A percentile compares a stretch with the other conserved stretches of the same genome.
Conservation (phyloP, 2,329 filamentous ascomycete species). For the Rachicladosporium sp. region DNA sequence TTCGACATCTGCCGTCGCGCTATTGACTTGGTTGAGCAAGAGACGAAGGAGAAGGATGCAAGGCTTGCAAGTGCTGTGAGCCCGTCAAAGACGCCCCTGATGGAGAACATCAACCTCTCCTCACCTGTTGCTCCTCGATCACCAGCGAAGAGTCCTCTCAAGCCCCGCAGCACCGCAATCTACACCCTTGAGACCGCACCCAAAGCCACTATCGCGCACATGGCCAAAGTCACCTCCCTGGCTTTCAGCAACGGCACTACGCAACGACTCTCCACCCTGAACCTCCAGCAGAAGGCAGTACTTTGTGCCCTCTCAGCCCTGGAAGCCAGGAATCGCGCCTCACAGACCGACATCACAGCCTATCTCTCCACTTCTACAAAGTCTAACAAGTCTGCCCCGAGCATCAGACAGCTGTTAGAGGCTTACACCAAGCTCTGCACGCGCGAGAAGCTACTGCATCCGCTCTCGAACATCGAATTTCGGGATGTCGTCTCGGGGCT, state of each 20-base stretch:
- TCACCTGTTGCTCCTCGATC: slow-evolving; percentile 36
- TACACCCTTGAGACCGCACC: slow-evolving; percentile 71
- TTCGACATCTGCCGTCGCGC: slow-evolving; percentile 88
- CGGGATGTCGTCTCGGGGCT: slow-evolving; percentile 81
- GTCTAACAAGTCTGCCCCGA: slow-evolving; percentile 47
- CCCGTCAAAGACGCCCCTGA: slow-evolving; percentile 63
- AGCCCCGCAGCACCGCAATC: slow-evolving; percentile 15
- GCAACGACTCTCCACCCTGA: slow-evolving; percentile 74
- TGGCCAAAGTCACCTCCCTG: slow-evolving; percentile 80
- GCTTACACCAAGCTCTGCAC: slow-evolving; percentile 75
- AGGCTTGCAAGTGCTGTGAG: slow-evolving; percentile 41
- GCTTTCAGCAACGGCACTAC: slow-evolving; percentile 81
- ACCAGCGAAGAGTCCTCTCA: slow-evolving; percentile 24
- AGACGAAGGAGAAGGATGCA: slow-evolving; percentile 64
- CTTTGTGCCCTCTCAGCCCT: slow-evolving; percentile 78
- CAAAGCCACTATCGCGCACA: slow-evolving; percentile 75
- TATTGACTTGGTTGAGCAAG: slow-evolving; percentile 76
- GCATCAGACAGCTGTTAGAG: slow-evolving; percentile 71
- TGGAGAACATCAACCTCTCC: slow-evolving; percentile 68
- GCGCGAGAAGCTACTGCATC: slow-evolving; percentile 76
- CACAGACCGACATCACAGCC: slow-evolving; percentile 14
- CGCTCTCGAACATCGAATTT: slow-evolving; percentile 84
- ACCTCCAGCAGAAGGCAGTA: slow-evolving; percentile 91
- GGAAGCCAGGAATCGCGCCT: slow-evolving; percentile 59
- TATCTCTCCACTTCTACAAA: slow-evolving; percentile 31